phyloP scores from a whole-genome alignment of 768 basidiomycete genomes.

The Pleurotus djamor region DNA sequence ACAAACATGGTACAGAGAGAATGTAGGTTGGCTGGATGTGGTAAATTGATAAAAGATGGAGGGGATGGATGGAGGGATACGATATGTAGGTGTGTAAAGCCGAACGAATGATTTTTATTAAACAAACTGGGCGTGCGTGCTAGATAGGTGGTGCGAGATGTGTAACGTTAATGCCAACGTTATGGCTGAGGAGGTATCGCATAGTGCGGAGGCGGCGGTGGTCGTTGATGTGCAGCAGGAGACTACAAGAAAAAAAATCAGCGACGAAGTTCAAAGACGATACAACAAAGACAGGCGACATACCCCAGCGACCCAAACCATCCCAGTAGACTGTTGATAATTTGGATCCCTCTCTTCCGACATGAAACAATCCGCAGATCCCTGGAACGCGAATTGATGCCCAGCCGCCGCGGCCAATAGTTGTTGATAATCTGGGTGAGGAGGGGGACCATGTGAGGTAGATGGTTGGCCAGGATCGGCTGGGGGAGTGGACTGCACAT shows the following conservation, averaged over 20 bases:
- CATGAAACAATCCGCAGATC: slow-evolving; percentile 63
- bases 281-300: slow-evolving; percentile 20
- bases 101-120: neutral
- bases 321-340: slow-evolving; percentile 17
- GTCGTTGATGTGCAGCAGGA: neutral
- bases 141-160: neutral
- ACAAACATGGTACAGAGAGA: neutral
- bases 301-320: slow-evolving; percentile 41
- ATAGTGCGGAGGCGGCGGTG: neutral
- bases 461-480: slow-evolving; percentile 6
- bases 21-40: neutral
- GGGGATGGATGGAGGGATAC: neutral
- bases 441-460: slow-evolving; percentile 12
- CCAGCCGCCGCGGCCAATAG: slow-evolving; percentile 59
- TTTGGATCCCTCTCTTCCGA: slow-evolving; percentile 60
- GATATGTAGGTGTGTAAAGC: neutral
- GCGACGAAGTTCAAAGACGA: neutral
- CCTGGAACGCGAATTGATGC: slow-evolving; percentile 52
- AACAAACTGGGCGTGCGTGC: too few relatives aligned
- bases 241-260: neutral
- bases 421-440: slow-evolving; percentile 44
- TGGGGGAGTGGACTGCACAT: slow-evolving; percentile 14
- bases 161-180: neutral
- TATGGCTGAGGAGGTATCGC: slow-evolving; percentile 11
- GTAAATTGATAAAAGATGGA: neutral